Evolutionary conservation across 2,329 filamentous ascomycete genomes (phyloP), one percentile per base, ranked within the genome.

Genomic region (Leptodontidium sp.): DNA sequence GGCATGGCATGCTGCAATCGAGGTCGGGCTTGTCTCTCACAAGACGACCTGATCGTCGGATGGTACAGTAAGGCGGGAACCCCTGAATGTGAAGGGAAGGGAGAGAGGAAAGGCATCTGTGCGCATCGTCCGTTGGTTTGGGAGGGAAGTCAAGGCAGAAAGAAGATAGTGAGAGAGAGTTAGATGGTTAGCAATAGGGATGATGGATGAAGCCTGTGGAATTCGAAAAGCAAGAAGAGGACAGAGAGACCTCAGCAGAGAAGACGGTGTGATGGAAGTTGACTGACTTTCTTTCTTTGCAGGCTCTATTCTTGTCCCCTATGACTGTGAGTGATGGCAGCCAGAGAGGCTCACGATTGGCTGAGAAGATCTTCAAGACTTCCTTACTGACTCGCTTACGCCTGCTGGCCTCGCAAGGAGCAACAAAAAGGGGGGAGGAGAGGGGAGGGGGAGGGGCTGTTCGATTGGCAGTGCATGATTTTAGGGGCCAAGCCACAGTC

Each of bases 381-480:
- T 40, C 26, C 52, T 26, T 12, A 59, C 55, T 40, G 21, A 59
- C 58, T 61, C 40, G 58, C 32, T 26, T 47, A 32, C 58, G 47
- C 55, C 35, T 58, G 55, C 55, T 58, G 55, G 32, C 35, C 21
- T 47, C 32, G 32, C 53, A 40, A 57, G 47, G 29, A 57, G 32
- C 29, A 35, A 12, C 32, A 59, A 43, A 43, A 43, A 29, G 50
- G 32, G 17, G 43, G 17, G n/a, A 21, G 45, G 12, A 47, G 43
- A 21, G 21, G 21, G 21, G 21, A 21, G 17, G 43, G 17, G 15
- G 45, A 12, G 9, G 8, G 15, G 9, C n/a, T 52, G 52, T 52
- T 65, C 61, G 62, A 68, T 68, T 68, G 67, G 62, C 63, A 68
- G 62, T 49, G 57, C 67, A 68, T 68, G 47, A 58, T 65, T 68